Conservation (phyloP, 192 early-diverging fungal species). For the Mortierella hygrophila region DNA sequence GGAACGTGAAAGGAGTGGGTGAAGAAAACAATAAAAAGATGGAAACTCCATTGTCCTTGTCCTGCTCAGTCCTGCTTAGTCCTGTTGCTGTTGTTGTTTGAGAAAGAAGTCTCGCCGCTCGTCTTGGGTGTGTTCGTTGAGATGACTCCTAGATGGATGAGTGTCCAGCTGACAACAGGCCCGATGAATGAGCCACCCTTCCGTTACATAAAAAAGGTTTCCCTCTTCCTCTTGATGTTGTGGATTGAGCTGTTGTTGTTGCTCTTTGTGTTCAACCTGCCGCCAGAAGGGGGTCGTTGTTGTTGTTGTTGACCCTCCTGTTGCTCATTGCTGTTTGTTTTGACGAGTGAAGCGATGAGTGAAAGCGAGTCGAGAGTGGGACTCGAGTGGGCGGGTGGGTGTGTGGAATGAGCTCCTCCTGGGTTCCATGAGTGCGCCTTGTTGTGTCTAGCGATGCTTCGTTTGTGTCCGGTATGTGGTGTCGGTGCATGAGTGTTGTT, state of each 20-base stretch:
- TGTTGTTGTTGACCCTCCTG: background rate
- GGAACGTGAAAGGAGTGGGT: background rate
- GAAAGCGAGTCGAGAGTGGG: background rate
- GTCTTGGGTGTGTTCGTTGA: background rate
- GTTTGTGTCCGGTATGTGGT: background rate
- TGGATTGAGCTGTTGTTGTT: background rate
- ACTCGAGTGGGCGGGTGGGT: background rate
- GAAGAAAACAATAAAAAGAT: background rate
- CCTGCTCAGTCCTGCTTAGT: background rate
- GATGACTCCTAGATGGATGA: background rate
- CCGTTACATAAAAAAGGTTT: background rate
- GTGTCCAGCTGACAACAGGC: background rate
- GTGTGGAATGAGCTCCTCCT: background rate
- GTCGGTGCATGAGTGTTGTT: background rate
- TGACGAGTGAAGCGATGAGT: background rate
- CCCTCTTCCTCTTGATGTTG: background rate
- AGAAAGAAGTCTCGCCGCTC: background rate
- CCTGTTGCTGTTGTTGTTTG: background rate
- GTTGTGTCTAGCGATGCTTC: background rate
- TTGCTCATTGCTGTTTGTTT: background rate
- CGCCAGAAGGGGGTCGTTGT: background rate
- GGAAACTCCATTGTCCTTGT: background rate
- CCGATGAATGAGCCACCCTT: background rate
- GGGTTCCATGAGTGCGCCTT: background rate
- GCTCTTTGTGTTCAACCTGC: background rate